Base-by-base conservation (phyloP, 495 filamentous ascomycete species). In the Penicillium antarcticum region DNA sequence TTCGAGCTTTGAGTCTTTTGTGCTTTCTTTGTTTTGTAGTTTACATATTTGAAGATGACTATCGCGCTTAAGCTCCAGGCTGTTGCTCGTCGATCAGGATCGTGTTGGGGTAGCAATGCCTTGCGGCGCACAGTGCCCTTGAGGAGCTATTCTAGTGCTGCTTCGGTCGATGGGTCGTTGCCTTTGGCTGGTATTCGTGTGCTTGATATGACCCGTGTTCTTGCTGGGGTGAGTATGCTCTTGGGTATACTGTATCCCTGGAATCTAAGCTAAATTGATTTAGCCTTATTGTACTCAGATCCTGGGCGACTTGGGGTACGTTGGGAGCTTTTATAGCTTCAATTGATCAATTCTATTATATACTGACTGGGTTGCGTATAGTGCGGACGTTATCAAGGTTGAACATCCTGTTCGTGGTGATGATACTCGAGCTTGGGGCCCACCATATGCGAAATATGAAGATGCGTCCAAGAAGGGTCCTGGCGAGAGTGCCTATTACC, bases 261-360 rank as follows among this genome's bases (percentile, higher is more conserved):
- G 3, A 14, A 26, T 45, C 23, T 42, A 51, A 56, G 10, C 57
- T 63, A 45, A 66, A 59, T 54, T 42, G 21, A n/a, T 18, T 14
- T 61, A 98, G 94, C 94, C 94, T 56, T 97, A 97, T 65, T 95
- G 91, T 60, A 97, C 94, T 42, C 94, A 98, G 67, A 97, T 98
- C 33, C 77, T 98, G 9, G 94, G 94, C 55, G 94, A 98, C 67
- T 76, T 98, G 58, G 94, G 94, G 94, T 96, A 86, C 58, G 74
- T 66, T 1, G 23, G 8, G 14, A 36, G 19, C 33, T 38, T 31
- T 13, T 58, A 12, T 19, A 43, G 38, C 42, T 45, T 18, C 33
- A 32, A 23, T 37, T 41, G 5, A 12, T 35, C 12, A 5, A 7
- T 23, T 23, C 24, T 14, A 16, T 33, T 1, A 23, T 10, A 12